A percentile compares a stretch with the other conserved stretches of the same genome.
Evolutionary conservation across 768 basidiomycete species (phyloP).

Genomic region (Agrocybe praecox): DNA sequence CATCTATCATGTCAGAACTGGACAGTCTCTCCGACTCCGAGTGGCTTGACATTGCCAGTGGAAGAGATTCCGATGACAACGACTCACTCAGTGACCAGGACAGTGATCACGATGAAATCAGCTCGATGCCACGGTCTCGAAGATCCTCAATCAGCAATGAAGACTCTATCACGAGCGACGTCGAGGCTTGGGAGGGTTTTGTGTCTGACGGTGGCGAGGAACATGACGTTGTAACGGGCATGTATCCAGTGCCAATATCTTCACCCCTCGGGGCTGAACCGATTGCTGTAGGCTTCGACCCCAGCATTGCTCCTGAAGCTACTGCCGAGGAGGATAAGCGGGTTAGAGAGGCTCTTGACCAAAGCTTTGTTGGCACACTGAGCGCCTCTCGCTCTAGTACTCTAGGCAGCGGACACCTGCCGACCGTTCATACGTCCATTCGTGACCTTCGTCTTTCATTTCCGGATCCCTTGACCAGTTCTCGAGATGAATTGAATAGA

Average conservation of each 20-base stretch:
- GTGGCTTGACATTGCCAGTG: constrained; percentile 80
- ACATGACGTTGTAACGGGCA: constrained; percentile 25
- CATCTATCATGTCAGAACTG: constrained; percentile 56
- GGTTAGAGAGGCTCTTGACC: constrained; percentile 76
- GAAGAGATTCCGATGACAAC: constrained; percentile 70
- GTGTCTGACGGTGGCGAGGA: constrained; percentile 60
- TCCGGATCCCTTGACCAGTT: constrained; percentile 80
- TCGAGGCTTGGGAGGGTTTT: constrained; percentile 81
- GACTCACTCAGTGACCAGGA: constrained; percentile 66
- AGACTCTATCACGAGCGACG: constrained; percentile 69
- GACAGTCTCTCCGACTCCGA: constrained; percentile 79
- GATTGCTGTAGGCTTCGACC: constrained; percentile 27
- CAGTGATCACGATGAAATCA: constrained; percentile 61
- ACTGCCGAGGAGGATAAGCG: constrained; percentile 58
- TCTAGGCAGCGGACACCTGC: constrained; percentile 41
- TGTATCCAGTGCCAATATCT: constrained; percentile 32
- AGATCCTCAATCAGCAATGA: constrained; percentile 70
- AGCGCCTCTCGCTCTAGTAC: constrained; percentile 73
- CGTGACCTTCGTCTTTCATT: constrained; percentile 82
- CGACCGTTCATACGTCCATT: constrained; percentile 60
- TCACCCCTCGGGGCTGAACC: constrained; percentile 32
- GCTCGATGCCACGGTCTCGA: constrained; percentile 59
- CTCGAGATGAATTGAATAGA: constrained; percentile 59
- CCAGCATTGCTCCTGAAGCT: constrained; percentile 32
- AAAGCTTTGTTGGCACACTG: constrained; percentile 82